phyloP scores from a whole-genome alignment of 164 flowering plant species.

The Magnolia sinica region DNA sequence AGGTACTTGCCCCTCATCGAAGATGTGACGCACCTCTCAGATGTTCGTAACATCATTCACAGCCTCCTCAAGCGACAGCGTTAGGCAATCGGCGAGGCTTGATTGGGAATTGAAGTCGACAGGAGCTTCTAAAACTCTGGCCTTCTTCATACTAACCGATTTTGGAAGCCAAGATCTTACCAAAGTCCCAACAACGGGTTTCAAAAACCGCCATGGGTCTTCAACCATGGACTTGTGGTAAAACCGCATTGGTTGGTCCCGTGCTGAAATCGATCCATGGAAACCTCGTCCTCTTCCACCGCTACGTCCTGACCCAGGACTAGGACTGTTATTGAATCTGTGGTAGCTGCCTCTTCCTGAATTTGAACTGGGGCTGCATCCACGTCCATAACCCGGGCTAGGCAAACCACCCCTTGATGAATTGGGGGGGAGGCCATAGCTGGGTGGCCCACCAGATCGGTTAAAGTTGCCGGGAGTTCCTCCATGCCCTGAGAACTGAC shows the following conservation, averaged over 20 bases:
- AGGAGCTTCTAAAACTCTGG: constrained; percentile 29
- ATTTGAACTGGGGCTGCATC: constrained; percentile 22
- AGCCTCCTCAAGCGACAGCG: constrained; percentile 57
- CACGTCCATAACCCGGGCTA: constrained; percentile 24
- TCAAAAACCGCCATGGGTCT: constrained; percentile 72
- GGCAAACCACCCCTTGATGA: constrained; percentile 22
- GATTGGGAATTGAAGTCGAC: constrained; percentile 25
- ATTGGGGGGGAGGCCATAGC: constrained; percentile 15
- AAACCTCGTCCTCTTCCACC: constrained; percentile 18
- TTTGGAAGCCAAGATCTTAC: constrained; percentile 42
- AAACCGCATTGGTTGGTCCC: constrained; percentile 35
- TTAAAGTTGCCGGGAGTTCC: constrained; percentile 21
- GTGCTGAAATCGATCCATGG: constrained; percentile 27
- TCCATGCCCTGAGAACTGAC: constrained; percentile 13
- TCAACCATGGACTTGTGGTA: constrained; percentile 68
- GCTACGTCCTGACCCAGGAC: constrained; percentile 15
- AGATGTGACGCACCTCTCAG: not conserved
- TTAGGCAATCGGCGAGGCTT: constrained; percentile 68
- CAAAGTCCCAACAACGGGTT: constrained; percentile 44
- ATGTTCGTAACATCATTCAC: constrained; percentile 15
- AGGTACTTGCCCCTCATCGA: not conserved
- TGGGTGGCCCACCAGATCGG: constrained; percentile 13
- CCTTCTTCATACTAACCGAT: constrained; percentile 39
- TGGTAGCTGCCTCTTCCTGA: constrained; percentile 26
- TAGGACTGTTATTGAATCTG: constrained; percentile 18